Conservation (phyloP, 441 rosid genomes). For the Dalechampia spathulata region DNA sequence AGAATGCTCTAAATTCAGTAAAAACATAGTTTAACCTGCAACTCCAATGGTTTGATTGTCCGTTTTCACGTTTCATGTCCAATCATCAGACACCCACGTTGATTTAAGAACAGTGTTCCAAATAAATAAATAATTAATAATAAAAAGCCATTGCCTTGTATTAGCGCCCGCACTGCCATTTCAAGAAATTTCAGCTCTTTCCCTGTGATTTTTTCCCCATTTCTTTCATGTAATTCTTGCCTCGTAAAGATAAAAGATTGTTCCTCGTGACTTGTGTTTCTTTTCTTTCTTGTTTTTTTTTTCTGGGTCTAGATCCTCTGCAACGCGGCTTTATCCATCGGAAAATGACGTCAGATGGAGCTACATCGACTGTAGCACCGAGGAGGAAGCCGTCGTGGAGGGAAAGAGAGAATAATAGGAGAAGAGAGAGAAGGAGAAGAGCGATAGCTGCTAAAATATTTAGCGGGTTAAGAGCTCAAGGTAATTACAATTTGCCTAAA, state of each 20-base stretch:
- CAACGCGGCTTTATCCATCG: conserved; percentile 13
- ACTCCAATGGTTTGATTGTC: no score
- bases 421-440: conserved; percentile 86
- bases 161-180: no score
- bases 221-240: not conserved
- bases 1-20: no score
- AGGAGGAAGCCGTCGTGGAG: conserved; percentile 96
- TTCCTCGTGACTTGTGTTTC: conserved; percentile 76
- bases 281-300: not conserved
- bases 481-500: conserved; percentile 78
- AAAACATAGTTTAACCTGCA: no score
- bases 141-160: no score
- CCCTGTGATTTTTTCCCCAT: not conserved
- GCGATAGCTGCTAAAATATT: conserved; percentile 85
- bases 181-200: no score
- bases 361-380: conserved; percentile 49
- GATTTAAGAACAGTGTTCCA: no score
- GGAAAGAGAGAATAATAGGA: conserved; percentile 92
- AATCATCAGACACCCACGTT: no score
- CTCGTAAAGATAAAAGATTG: conserved; percentile 27
- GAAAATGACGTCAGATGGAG: conserved; percentile 87
- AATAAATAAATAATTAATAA: no score
- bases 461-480: conserved; percentile 80
- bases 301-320: conserved; percentile 2
- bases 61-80: no score